These are phyloP conservation scores for Stachybotrys elegans DNA, from an alignment of 2,329 filamentous ascomycete genomes.

Conservation along the genomic window DNA sequence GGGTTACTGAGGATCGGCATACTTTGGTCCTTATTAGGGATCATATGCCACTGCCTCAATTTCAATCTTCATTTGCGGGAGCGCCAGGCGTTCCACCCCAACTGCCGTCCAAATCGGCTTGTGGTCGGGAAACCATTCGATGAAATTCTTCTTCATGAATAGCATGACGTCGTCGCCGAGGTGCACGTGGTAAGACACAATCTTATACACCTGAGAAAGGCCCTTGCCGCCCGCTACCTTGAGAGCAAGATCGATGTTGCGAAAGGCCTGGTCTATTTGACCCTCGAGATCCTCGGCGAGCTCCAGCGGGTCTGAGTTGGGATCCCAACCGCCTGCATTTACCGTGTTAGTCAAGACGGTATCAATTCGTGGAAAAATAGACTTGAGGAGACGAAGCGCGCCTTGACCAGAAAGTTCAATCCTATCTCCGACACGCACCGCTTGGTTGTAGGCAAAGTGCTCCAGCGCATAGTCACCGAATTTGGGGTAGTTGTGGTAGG, in stretches of 20 bases:
- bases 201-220: not conserved
- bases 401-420: not conserved
- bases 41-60: not conserved
- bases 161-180: not conserved
- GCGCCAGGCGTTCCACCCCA: not conserved
- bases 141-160: not conserved
- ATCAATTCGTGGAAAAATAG: not conserved
- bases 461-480: no score
- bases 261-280: not conserved
- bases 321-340: not conserved
- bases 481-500: no score
- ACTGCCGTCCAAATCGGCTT: not conserved
- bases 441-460: not conserved
- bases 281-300: not conserved
- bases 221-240: not conserved
- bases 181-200: not conserved
- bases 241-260: not conserved
- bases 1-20: no score
- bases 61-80: not conserved
- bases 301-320: not conserved
- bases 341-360: not conserved
- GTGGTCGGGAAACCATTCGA: not conserved
- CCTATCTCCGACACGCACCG: not conserved
- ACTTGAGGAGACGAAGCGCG: not conserved
- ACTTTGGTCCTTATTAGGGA: no score